Evolutionary conservation across 345 rosid genomes (phyloP), one percentile per base, ranked within the genome.

Genomic region (Turnera subulata): DNA sequence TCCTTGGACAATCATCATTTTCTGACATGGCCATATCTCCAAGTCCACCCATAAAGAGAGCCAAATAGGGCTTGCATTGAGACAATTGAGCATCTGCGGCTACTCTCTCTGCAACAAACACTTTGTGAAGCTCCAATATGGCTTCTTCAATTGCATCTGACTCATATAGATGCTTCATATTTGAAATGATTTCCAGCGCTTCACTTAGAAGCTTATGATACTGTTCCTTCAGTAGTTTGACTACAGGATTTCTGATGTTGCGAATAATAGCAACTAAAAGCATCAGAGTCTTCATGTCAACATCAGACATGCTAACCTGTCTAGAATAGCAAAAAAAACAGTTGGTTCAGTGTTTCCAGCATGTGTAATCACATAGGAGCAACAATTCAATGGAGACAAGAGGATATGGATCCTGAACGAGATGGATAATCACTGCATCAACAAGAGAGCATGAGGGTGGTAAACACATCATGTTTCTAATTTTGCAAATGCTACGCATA

Each of bases 41-140:
- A 26, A 87, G 82, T 69, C 88, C 90, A 20, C 88, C 80, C 76
- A 86, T 67, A 66, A 86, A 89, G 56, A 80, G 78, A 37, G 91
- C 86, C 25, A 93, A 74, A 55, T 71, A 74, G 33, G 89, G 82
- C 67, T 78, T 84, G 77, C 84, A 83, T 50, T 63, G 80, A 40
- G 53, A 39, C 33, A 84, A 48, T 24, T 65, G 70, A 29, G 64
- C 26, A 64, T 75, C 80, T 7, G 82, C 70, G 44, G 78, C 70
- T 32, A 57, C 23, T 46, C 72, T 61, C 55, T 70, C 77, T 11
- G 83, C 62, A 58, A 80, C 61, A 74, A 82, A 85, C 46, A 93
- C 76, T 61, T 72, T 68, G 18, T 82, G 78, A 73, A 93, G 91
- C 76, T 80, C 86, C 69, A 77, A 52, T 53, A 92, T 58, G 60